Conservation (phyloP, 768 basidiomycete species). For the Kwoniella pini region DNA sequence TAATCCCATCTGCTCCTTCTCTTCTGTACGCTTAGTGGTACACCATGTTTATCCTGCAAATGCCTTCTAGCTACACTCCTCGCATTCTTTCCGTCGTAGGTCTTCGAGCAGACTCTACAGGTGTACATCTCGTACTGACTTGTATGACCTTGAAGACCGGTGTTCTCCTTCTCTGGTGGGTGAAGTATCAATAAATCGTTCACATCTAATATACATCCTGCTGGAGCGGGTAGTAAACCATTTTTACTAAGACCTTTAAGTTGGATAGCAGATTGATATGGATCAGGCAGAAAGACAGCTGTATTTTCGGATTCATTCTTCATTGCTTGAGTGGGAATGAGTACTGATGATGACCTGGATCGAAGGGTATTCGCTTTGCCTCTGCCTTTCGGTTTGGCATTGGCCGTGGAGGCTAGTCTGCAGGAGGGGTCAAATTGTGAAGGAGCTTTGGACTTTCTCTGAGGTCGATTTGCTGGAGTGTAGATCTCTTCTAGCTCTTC, state of each 20-base stretch:
- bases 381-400: constrained; percentile 7
- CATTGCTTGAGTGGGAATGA: not conserved
- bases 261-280: constrained; percentile 16
- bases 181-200: constrained; percentile 41
- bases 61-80: constrained; percentile 57
- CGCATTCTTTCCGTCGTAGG: constrained; percentile 57
- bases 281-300: constrained; percentile 18
- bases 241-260: constrained; percentile 16
- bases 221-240: constrained; percentile 31
- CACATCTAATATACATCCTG: constrained; percentile 32
- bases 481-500: not conserved
- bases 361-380: not conserved
- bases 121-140: constrained; percentile 47
- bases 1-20: constrained; percentile 57
- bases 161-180: constrained; percentile 14
- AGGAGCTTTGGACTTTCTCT: not conserved
- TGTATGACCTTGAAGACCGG: constrained; percentile 14
- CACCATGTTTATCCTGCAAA: constrained; percentile 57
- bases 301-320: not conserved
- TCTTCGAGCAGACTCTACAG: constrained; percentile 54
- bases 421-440: not conserved
- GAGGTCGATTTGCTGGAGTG: not conserved
- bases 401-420: not conserved
- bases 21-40: constrained; percentile 55
- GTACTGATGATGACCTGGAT: constrained; percentile 3